Conservation (phyloP, 306 rosid species). For the Alnus rubra region DNA sequence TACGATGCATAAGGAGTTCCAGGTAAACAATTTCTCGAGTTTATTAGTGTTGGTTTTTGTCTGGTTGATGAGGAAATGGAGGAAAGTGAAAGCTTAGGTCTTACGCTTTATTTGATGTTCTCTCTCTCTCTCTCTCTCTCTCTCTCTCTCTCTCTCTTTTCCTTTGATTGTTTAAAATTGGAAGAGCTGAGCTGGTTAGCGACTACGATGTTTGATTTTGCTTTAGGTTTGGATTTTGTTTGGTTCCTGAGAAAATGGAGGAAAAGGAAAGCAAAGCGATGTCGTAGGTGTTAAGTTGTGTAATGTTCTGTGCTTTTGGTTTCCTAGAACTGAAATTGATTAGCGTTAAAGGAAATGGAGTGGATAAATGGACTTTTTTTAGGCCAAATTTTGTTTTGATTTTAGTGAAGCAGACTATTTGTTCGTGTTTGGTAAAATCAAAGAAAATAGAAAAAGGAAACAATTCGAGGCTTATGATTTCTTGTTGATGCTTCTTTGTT, state of each 20-base stretch:
- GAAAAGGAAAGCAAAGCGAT: not conserved
- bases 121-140: not conserved
- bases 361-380: not conserved
- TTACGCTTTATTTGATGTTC: not conserved
- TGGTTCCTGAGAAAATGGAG: slow-evolving; percentile 15
- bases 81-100: not conserved
- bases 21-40: not conserved
- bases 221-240: not conserved
- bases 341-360: not conserved
- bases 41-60: not conserved
- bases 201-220: not conserved
- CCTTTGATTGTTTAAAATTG: not conserved
- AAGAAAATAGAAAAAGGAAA: not conserved
- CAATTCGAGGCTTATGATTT: not conserved
- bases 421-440: not conserved
- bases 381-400: not conserved
- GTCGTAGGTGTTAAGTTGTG: slow-evolving; percentile 13
- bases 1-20: not conserved
- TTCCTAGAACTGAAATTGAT: not conserved
- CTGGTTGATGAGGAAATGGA: not conserved
- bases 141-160: not conserved
- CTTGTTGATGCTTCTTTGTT: not conserved
- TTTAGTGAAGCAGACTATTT: not conserved
- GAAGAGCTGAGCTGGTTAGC: not conserved
- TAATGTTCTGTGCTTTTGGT: not conserved